Percentiles rank a stretch among this genome's conserved stretches.
phyloP scores from a whole-genome alignment of 192 early-diverging fungal species.

The Coemansia sp. region DNA sequence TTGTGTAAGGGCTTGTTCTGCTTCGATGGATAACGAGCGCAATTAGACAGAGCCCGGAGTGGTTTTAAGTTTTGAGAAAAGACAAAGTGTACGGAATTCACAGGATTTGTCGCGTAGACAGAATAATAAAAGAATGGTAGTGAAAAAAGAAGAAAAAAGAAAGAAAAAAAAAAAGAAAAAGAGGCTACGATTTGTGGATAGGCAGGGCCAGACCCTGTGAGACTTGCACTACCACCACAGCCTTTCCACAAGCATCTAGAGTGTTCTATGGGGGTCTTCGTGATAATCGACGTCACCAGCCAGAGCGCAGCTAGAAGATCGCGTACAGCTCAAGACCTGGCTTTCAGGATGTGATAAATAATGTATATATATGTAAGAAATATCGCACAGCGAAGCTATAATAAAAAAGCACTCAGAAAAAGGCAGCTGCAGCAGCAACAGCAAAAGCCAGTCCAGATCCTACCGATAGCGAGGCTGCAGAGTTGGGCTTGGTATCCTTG shows the following conservation, averaged over 20 bases:
- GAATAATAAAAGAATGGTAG: background rate
- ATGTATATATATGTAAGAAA: background rate
- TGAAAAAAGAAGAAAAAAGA: background rate
- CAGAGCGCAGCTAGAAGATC: background rate
- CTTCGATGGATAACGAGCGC: background rate
- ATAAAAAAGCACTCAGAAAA: background rate
- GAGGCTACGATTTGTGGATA: background rate
- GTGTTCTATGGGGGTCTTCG: background rate
- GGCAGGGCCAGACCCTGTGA: background rate
- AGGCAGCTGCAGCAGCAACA: background rate
- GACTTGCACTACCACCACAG: background rate
- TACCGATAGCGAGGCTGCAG: conserved; percentile 19
- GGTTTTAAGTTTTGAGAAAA: too few relatives aligned
- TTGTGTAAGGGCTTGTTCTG: background rate
- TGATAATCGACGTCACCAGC: conserved; percentile 5
- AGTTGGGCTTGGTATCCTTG: conserved; percentile 9
- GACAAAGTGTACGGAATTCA: background rate
- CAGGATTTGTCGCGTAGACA: background rate
- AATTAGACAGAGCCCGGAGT: background rate
- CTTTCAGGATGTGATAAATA: background rate
- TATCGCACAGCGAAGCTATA: conserved; percentile 7
- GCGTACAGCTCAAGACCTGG: background rate
- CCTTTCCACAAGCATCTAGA: background rate
- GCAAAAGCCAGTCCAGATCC: background rate
- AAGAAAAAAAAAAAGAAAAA: conserved; percentile 1